Base-by-base conservation (phyloP, 768 basidiomycete genomes). In the Amanita phalloides region DNA sequence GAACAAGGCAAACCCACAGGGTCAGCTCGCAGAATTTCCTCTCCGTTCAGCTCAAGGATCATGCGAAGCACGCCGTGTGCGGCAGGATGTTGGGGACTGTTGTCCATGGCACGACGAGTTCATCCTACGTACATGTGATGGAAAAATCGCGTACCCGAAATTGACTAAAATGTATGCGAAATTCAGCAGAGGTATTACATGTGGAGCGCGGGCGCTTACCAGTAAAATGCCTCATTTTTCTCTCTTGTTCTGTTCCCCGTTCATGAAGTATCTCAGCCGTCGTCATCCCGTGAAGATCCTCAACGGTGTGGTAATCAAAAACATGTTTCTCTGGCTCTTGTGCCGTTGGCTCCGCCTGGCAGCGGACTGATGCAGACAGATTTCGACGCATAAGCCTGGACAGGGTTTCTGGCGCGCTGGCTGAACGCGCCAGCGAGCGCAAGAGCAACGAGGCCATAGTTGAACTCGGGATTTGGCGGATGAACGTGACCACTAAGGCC, bases 11-110 rank as follows among this genome's bases (percentile, higher is more conserved):
- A 30, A 71, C 82, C 44, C 57, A 88, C 87, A 17, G 90, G 88
- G 65, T 91, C 90, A 6, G 86, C 82, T 37, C 90, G 81, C 41
- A 92, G 73, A 61, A 93, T 89, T 69, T 92, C 93, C 68, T 99
- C 95, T 58, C 95, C 95, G 62, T 98, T 98, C 60, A 99, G 71
- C 68, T 99, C 96, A 49, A 99, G 71, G 65, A 99, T 99, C 75
- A 99, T 79, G 53, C 96, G 87, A 37, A 99, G 78, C 67, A 99
- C 96, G 63, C 96, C 96, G 66, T 99, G 96, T 13, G 96, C 96
- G 50, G 96, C 96, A 51, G 95, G 95, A 73, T 99, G 95, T 66
- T 99, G 95, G 49, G 95, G 95, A 56, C 90, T 87, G 58, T 33
- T 53, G 55, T 47, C 5, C 20, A 13, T 39, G 23, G 9, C 21